A percentile compares a stretch with the other conserved stretches of the same genome.
These are phyloP conservation scores for Aspergillus fijiensis DNA, from an alignment of 2,329 filamentous ascomycete genomes.

Conservation along the genomic window DNA sequence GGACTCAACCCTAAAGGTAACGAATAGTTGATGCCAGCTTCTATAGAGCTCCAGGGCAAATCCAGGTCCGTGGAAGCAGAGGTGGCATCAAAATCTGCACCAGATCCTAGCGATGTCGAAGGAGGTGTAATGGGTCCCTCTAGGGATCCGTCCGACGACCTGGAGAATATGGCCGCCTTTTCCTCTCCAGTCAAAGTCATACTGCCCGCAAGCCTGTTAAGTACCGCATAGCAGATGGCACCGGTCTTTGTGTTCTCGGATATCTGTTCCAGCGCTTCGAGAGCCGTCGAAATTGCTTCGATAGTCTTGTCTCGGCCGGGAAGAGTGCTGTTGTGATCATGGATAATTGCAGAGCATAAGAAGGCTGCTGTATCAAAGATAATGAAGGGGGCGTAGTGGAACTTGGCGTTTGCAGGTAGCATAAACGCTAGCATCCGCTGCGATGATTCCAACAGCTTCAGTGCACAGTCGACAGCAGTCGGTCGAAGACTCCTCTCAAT, in stretches of 20 bases:
- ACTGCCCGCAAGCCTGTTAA: conserved; percentile 21
- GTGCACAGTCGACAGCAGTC: conserved; percentile 46
- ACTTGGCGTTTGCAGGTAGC: conserved; percentile 49
- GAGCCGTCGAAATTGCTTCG: conserved; percentile 39
- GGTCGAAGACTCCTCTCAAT: conserved; percentile 42
- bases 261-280: conserved; percentile 34
- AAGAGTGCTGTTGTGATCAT: conserved; percentile 47
- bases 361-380: conserved; percentile 55
- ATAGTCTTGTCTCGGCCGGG: conserved; percentile 45
- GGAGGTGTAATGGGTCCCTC: conserved; percentile 2
- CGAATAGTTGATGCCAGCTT: background rate
- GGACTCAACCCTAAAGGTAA: background rate
- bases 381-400: conserved; percentile 51
- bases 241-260: conserved; percentile 23
- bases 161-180: background rate
- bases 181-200: conserved; percentile 14
- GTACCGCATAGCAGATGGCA: conserved; percentile 25
- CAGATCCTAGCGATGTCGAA: background rate
- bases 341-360: conserved; percentile 53
- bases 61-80: background rate
- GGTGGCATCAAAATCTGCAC: background rate
- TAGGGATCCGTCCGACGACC: conserved; percentile 2
- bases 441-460: conserved; percentile 46
- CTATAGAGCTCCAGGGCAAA: background rate
- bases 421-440: conserved; percentile 43